phyloP scores from a whole-genome alignment of 2,329 filamentous ascomycete genomes.

The Calonectria hongkongensis region DNA sequence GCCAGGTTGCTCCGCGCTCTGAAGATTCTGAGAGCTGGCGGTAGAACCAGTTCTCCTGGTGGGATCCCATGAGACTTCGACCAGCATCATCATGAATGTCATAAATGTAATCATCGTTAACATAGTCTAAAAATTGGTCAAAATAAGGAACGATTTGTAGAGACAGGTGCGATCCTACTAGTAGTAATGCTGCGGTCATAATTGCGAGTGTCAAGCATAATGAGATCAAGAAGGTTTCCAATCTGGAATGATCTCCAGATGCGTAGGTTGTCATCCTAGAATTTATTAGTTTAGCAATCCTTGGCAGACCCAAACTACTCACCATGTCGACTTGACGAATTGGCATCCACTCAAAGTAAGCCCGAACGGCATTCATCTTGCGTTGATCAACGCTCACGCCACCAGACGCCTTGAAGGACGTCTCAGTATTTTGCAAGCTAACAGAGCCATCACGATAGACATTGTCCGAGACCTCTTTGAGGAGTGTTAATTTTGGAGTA shows the following conservation, averaged over 20 bases:
- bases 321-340: constrained; percentile 73
- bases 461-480: constrained; percentile 11
- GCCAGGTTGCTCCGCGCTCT: constrained; percentile 81
- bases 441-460: constrained; percentile 5
- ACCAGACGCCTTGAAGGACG: neutral
- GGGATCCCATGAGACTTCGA: constrained; percentile 81
- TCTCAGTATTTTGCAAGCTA: constrained; percentile 1
- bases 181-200: constrained; percentile 11
- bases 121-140: neutral
- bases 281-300: neutral
- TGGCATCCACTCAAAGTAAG: constrained; percentile 78
- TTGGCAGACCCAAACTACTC: constrained; percentile 39
- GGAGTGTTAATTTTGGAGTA: neutral
- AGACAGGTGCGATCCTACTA: neutral
- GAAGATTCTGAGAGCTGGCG: constrained; percentile 73
- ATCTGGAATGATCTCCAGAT: constrained; percentile 24
- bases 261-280: constrained; percentile 1
- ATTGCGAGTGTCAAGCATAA: constrained; percentile 17
- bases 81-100: constrained; percentile 78
- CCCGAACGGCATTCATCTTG: constrained; percentile 83
- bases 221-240: constrained; percentile 10
- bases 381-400: constrained; percentile 79
- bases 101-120: constrained; percentile 11
- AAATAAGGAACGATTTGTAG: neutral
- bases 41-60: constrained; percentile 86